Evolutionary conservation across 306 rosid species (phyloP).

Genomic region (Pachyrhizus erosus): DNA sequence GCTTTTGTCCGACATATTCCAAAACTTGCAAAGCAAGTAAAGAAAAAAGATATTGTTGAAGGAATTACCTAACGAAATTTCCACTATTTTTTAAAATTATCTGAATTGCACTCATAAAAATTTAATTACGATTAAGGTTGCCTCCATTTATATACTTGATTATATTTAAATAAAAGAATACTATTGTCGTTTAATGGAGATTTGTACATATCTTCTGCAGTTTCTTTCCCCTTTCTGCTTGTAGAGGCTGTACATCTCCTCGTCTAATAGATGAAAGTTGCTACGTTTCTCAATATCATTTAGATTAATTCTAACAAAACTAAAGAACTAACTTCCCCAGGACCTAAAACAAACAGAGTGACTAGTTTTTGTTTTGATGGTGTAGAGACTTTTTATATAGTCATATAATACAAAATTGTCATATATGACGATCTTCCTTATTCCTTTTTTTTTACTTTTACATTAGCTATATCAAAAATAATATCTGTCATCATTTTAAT

Average conservation of each 20-base stretch:
- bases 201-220: neutral
- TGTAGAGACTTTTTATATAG: too few species aligned
- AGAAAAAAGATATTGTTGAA: conserved; percentile 35
- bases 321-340: too few species aligned
- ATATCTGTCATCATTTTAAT: too few species aligned
- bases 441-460: too few species aligned
- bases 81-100: neutral
- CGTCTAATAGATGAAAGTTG: neutral
- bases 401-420: too few species aligned
- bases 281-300: neutral
- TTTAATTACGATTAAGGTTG: conserved; percentile 5
- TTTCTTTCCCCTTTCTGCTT: neutral
- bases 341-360: too few species aligned
- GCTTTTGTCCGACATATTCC: conserved; percentile 25
- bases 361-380: too few species aligned
- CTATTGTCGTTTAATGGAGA: neutral
- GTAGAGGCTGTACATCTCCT: neutral
- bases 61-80: neutral
- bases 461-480: too few species aligned
- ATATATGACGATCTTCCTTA: too few species aligned
- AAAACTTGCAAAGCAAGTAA: conserved; percentile 42
- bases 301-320: neutral
- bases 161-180: neutral
- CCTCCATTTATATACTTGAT: neutral
- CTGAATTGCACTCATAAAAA: neutral